Percentiles rank a stretch among this genome's conserved stretches.
Conservation (phyloP, 129 eudicot genomes). For the Smallanthus sonchifolius region DNA sequence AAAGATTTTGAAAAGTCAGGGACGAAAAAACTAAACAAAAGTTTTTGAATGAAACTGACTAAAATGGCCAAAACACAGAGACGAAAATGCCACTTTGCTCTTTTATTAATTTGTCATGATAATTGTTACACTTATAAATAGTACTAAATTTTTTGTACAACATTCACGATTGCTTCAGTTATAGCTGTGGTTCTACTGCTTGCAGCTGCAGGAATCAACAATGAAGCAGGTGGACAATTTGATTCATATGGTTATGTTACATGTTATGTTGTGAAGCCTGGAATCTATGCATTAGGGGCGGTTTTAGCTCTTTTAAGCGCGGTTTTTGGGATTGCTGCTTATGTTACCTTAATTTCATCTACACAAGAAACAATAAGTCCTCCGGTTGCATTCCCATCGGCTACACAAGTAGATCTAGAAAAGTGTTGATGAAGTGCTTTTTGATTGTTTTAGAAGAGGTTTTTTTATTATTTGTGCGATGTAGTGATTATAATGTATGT, state of each 20-base stretch:
- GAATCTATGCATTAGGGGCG: slow-evolving; percentile 34
- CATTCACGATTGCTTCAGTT: slow-evolving; percentile 23
- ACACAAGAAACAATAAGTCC: slow-evolving; percentile 7
- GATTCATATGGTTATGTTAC: slow-evolving; percentile 7
- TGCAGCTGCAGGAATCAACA: slow-evolving; percentile 11
- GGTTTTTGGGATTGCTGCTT: slow-evolving; percentile 23
- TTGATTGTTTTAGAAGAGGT: background rate
- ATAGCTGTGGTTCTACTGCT: slow-evolving; percentile 24
- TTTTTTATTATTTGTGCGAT: background rate
- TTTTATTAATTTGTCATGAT: background rate
- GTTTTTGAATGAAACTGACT: too few relatives aligned
- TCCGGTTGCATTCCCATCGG: background rate
- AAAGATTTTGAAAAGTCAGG: too few relatives aligned
- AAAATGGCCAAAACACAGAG: too few relatives aligned
- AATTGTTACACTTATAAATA: background rate
- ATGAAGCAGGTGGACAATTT: slow-evolving; percentile 8
- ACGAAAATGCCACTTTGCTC: too few relatives aligned
- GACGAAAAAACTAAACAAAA: too few relatives aligned
- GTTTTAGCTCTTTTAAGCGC: slow-evolving; percentile 31
- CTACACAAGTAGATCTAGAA: slow-evolving; percentile 8
- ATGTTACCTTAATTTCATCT: slow-evolving; percentile 9
- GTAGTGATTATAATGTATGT: background rate
- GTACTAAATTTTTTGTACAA: background rate
- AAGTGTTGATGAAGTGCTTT: slow-evolving; percentile 1
- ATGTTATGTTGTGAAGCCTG: slow-evolving; percentile 32